A percentile compares a stretch with the other conserved stretches of the same genome.
Conservation (phyloP, 352 stramenopile species). For the Phytophthora agathidicida region DNA sequence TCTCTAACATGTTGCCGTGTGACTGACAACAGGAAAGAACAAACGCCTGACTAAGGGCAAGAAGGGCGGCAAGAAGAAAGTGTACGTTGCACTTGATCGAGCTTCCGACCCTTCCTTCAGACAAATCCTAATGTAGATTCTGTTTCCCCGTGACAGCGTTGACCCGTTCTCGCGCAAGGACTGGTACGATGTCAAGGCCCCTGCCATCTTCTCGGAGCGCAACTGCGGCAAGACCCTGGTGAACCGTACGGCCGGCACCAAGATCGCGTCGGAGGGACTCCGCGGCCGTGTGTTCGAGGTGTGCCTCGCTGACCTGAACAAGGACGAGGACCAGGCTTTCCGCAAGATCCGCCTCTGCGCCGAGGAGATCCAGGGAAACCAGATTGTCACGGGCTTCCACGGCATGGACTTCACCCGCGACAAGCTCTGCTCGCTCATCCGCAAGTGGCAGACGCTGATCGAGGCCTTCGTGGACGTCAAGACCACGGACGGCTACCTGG, state of each 20-base stretch:
- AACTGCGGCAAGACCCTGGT: slow-evolving; percentile 99
- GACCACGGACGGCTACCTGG: slow-evolving; percentile 99
- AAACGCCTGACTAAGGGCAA: slow-evolving; percentile 93
- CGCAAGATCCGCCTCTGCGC: slow-evolving; percentile 99
- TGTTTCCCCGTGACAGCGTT: slow-evolving; percentile 59
- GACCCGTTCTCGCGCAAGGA: slow-evolving; percentile 99
- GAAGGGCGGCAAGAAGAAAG: slow-evolving; percentile 94
- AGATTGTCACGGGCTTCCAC: slow-evolving; percentile 90
- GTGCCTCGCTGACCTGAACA: slow-evolving; percentile 98
- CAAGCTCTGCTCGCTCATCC: slow-evolving; percentile 99
- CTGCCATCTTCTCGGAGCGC: slow-evolving; percentile 97
- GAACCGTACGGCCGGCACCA: slow-evolving; percentile 95
- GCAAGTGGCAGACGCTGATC: slow-evolving; percentile 99
- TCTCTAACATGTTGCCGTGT: slow-evolving; percentile 31
- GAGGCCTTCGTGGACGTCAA: slow-evolving; percentile 99
- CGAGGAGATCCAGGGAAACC: slow-evolving; percentile 96
- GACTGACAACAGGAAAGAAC: slow-evolving; percentile 79
- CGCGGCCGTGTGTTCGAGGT: slow-evolving; percentile 99
- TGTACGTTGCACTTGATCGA: slow-evolving; percentile 54
- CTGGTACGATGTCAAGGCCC: slow-evolving; percentile 97
- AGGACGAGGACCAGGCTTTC: slow-evolving; percentile 97
- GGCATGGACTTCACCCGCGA: slow-evolving; percentile 96
- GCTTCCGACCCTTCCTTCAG: not conserved
- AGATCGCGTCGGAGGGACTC: slow-evolving; percentile 98
- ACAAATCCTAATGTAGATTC: slow-evolving; percentile 16